Evolutionary conservation across 108 stramenopile species (phyloP).

Genomic region (Fragilaria radians): DNA sequence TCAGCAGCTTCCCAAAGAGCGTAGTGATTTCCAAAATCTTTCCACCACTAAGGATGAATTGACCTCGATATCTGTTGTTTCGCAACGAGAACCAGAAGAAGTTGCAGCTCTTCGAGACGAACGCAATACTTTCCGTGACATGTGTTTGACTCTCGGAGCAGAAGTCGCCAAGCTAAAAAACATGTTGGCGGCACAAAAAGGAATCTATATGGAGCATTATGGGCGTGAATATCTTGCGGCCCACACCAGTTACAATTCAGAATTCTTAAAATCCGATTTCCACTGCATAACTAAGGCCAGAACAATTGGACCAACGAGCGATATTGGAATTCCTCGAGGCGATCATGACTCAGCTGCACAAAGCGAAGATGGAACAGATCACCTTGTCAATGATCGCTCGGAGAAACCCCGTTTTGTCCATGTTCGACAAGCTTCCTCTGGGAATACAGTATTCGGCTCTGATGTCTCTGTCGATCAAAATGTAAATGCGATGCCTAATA

Average conservation of each 20-base stretch:
- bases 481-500: conserved; percentile 15
- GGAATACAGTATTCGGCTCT: conserved; percentile 53
- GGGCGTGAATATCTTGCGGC: no score
- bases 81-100: conserved; percentile 56
- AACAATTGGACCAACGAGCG: conserved; percentile 71
- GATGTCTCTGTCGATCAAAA: conserved; percentile 59
- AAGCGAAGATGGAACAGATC: conserved; percentile 68
- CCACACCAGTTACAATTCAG: conserved; percentile 14
- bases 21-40: conserved; percentile 28
- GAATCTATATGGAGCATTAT: background rate
- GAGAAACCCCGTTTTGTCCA: conserved; percentile 15
- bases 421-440: conserved; percentile 39
- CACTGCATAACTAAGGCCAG: conserved; percentile 5
- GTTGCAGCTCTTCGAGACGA: conserved; percentile 51
- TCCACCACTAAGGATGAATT: conserved; percentile 55
- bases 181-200: conserved; percentile 55
- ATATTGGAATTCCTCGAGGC: conserved; percentile 63
- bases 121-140: conserved; percentile 64
- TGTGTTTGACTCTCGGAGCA: conserved; percentile 75
- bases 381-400: conserved; percentile 16
- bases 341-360: conserved; percentile 51
- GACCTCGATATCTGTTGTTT: conserved; percentile 63
- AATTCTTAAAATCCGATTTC: conserved; percentile 7
- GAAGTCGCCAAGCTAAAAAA: conserved; percentile 78
- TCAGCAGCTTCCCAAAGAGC: background rate